A percentile compares a stretch with the other conserved stretches of the same genome.
Conservation (phyloP, 1,284 basidiomycete species). For the Rhodotorula sp. region DNA sequence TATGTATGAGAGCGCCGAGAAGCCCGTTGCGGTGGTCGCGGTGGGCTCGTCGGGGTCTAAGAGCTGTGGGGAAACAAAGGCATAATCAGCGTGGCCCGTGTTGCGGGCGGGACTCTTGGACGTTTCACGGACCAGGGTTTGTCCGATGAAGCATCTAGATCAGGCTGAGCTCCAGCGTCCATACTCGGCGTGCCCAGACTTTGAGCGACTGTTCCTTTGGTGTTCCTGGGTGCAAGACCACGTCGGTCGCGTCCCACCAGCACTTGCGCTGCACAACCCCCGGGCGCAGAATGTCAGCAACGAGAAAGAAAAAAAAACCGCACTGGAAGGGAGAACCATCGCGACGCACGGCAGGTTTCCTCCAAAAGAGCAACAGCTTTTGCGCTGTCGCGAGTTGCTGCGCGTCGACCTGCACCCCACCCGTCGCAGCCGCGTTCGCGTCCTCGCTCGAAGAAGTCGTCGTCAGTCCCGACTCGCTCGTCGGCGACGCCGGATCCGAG, state of each 20-base stretch:
- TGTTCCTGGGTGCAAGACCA: conserved; percentile 66
- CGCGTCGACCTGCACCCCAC: conserved; percentile 72
- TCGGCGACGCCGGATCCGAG: conserved; percentile 4
- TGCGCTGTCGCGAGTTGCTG: conserved; percentile 95
- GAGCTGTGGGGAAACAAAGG: not conserved
- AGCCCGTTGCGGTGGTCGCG: no score
- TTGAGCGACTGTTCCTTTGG: conserved; percentile 60
- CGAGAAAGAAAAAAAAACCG: no score
- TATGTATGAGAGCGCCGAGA: no score
- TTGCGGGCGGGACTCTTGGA: not conserved
- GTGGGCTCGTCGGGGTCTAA: no score
- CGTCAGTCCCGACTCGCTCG: conserved; percentile 3
- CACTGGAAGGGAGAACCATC: no score
- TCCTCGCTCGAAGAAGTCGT: conserved; percentile 11
- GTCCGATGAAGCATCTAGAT: conserved; percentile 10
- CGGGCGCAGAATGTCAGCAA: no score
- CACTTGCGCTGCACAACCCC: conserved; percentile 89
- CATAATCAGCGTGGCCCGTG: no score
- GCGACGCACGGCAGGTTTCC: conserved; percentile 94
- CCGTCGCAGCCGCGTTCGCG: conserved; percentile 1
- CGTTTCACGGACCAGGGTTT: not conserved
- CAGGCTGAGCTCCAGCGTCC: conserved; percentile 93
- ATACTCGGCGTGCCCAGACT: conserved; percentile 95
- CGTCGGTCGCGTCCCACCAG: conserved; percentile 98
- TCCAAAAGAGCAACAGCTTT: conserved; percentile 96